These are phyloP conservation scores for Nemania serpens DNA, from an alignment of 2,329 filamentous ascomycete species.

Conservation along the genomic window DNA sequence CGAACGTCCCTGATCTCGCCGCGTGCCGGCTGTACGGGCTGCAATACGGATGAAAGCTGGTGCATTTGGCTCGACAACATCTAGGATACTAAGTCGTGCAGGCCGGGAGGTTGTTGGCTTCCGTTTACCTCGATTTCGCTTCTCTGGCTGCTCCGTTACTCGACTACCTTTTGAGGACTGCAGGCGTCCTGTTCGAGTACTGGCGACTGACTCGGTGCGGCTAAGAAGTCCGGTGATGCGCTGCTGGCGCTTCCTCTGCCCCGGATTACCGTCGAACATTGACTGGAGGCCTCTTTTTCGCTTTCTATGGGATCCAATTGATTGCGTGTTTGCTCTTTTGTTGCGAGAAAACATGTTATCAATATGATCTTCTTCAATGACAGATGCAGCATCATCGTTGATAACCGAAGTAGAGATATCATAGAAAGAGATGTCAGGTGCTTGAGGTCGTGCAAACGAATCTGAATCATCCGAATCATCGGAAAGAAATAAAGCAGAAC, in stretches of 20 bases:
- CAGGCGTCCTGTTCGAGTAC: conserved; percentile 3
- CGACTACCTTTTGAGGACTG: neutral
- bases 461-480: conserved; percentile 53
- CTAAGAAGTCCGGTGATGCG: conserved; percentile 38
- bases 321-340: conserved; percentile 46
- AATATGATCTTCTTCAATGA: conserved; percentile 57
- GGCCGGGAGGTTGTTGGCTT: conserved; percentile 33
- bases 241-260: conserved; percentile 38
- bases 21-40: conserved; percentile 58
- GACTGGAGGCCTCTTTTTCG: conserved; percentile 42
- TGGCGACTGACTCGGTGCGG: conserved; percentile 27
- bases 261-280: conserved; percentile 38
- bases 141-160: conserved; percentile 18
- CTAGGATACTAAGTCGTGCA: conserved; percentile 64
- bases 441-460: conserved; percentile 33
- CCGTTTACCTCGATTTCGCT: conserved; percentile 14
- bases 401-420: conserved; percentile 26
- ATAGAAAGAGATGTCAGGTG: conserved; percentile 17
- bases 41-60: conserved; percentile 66
- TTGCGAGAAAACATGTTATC: conserved; percentile 54
- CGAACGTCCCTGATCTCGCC: conserved; percentile 55
- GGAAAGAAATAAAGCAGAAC: conserved; percentile 46
- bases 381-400: conserved; percentile 46
- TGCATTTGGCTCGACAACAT: conserved; percentile 57
- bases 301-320: conserved; percentile 34